A percentile compares a stretch with the other conserved stretches of the same genome.
Conservation (phyloP, 306 rosid species). For the Ormosia semicastrata region DNA sequence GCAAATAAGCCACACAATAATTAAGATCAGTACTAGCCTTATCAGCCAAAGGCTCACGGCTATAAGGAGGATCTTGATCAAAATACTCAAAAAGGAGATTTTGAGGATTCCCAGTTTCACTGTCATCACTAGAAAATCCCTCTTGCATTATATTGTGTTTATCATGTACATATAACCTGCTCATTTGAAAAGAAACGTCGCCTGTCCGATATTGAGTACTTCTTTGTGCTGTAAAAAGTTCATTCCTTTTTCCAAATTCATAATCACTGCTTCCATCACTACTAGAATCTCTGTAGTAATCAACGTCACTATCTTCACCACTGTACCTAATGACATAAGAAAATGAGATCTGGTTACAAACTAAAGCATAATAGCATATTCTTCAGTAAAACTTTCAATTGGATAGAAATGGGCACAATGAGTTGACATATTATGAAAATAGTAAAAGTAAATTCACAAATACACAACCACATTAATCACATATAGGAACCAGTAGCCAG, state of each 20-base stretch:
- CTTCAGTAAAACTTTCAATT: background rate
- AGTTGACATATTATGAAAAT: background rate
- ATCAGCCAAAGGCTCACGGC: constrained; percentile 85
- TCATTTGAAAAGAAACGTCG: constrained; percentile 37
- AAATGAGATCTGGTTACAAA: constrained; percentile 19
- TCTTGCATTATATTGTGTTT: constrained; percentile 41
- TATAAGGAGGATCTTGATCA: constrained; percentile 72
- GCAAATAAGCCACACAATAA: constrained; percentile 13
- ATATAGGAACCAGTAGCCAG: background rate
- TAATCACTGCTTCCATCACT: constrained; percentile 82
- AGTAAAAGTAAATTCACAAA: background rate
- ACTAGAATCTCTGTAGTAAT: constrained; percentile 68
- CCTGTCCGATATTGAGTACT: constrained; percentile 32
- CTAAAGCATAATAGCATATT: background rate
- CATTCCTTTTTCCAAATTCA: constrained; percentile 51
- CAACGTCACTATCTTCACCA: constrained; percentile 63
- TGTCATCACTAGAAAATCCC: constrained; percentile 71
- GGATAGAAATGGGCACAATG: background rate
- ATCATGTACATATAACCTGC: constrained; percentile 45
- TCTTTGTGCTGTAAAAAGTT: constrained; percentile 33
- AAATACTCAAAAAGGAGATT: constrained; percentile 73
- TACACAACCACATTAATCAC: background rate
- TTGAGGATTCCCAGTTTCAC: constrained; percentile 56
- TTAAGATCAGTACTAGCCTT: constrained; percentile 52
- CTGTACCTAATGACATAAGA: constrained; percentile 44